Base-by-base conservation (phyloP, 2,329 filamentous ascomycete species). In the Colletotrichum camelliae region DNA sequence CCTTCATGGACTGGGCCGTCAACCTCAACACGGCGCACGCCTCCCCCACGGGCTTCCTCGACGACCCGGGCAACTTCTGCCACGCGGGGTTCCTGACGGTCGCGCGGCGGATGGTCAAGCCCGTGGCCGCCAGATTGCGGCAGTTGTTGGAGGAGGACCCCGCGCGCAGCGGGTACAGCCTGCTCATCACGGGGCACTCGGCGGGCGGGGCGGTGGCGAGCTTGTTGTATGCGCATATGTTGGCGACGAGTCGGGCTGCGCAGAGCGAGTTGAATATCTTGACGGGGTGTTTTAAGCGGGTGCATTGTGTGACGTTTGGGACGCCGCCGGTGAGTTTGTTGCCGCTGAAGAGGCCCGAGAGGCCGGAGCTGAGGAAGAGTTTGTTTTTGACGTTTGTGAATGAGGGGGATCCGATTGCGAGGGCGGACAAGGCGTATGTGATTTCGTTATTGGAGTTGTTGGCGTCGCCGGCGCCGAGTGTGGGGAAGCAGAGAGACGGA, bases 231-330 rank as follows among this genome's bases (percentile, higher is more conserved):
- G 90, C 91, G 43, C 96, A 98, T 83, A 96, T 98, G 93, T 89
- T 96, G 52, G 66, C 77, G 13, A 88, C 86, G 4, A 89, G 88
- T 2, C 84, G 82, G 15, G 83, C 83, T 3, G 87, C 93, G 4
- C 83, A 87, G 57, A 95, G 93, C 8, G 94, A 96, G 80, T 90
- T 98, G 58, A 94, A 90, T 76, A 83, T 87, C 37, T 88, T 97
- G 6, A 92, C 93, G 0, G 89, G 88, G 2, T 93, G 89, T 83
- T 97, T 98, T 86, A 94, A 93, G 80, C 89, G 94, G 57, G 89
- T 97, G 4, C 95, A 98, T 83, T 98, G 95, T 84, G 87, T 97
- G 55, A 96, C 94, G 0, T 97, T 97, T 79, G 95, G 95, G n/a
- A 90, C 94, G 1, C 95, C 95, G 1, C 95, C 95, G 0, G 88